Conservation (phyloP, 305 asterid genomes). For the Nicotiana rustica region DNA sequence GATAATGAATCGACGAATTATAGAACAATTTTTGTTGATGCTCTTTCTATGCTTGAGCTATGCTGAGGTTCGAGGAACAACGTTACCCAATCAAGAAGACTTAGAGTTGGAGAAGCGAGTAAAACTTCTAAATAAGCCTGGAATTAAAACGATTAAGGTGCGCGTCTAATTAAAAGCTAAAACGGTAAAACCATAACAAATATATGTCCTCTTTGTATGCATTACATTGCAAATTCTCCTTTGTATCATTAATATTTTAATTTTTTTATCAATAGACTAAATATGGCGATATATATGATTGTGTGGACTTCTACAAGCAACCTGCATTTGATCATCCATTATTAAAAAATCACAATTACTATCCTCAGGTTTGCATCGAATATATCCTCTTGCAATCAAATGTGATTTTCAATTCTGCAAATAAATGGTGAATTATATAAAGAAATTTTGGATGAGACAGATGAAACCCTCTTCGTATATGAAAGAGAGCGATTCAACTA, state of each 20-base stretch:
- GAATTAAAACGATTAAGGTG: background rate
- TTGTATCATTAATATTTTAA: too few relatives aligned
- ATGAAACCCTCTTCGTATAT: background rate
- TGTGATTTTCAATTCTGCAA: background rate
- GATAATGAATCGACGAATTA: constrained; percentile 3
- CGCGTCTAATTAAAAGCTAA: background rate
- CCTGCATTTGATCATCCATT: background rate
- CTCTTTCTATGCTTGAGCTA: constrained; percentile 6
- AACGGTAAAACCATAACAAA: too few relatives aligned
- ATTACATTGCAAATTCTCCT: too few relatives aligned
- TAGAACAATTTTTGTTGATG: background rate
- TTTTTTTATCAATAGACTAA: background rate
- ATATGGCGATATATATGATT: constrained; percentile 6
- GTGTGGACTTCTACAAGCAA: background rate
- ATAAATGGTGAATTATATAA: background rate
- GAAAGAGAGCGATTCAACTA: background rate
- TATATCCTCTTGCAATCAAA: background rate
- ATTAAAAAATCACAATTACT: constrained; percentile 12
- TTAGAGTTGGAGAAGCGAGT: background rate
- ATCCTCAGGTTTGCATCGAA: background rate
- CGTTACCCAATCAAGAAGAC: background rate
- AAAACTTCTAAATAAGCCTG: background rate
- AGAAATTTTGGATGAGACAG: background rate
- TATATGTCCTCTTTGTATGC: too few relatives aligned
- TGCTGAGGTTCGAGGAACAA: background rate